phyloP scores from a whole-genome alignment of 2,329 filamentous ascomycete species.

The Rhinocladiella similis region DNA sequence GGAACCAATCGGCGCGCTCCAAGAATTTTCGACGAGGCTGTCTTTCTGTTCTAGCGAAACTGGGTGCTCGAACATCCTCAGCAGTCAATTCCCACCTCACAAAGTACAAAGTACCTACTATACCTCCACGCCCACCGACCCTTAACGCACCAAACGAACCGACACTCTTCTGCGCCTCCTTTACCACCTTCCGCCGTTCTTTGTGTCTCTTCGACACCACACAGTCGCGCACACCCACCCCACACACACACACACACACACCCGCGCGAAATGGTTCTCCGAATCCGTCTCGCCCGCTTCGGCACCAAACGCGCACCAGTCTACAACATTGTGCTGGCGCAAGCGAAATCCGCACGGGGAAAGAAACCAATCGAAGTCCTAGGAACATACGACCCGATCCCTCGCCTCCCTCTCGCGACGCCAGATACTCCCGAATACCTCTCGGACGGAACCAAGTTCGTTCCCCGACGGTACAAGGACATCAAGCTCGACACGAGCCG shows the following conservation, averaged over 20 bases:
- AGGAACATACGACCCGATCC: constrained; percentile 63
- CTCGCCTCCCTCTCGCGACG: constrained; percentile 47
- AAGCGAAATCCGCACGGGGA: constrained; percentile 89
- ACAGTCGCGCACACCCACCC: no score
- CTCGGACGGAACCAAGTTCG: constrained; percentile 39
- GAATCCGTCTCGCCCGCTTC: constrained; percentile 91
- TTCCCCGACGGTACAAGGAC: constrained; percentile 80
- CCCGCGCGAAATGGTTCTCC: constrained; percentile 74
- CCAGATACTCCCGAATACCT: constrained; percentile 22
- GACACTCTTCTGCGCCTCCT: no score
- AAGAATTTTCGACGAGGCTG: not conserved
- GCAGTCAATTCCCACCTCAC: not conserved
- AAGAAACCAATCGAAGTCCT: constrained; percentile 91
- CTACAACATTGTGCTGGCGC: constrained; percentile 96
- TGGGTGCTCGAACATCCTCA: no score
- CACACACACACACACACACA: no score
- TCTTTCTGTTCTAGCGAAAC: no score
- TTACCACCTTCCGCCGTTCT: no score
- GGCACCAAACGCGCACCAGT: constrained; percentile 84
- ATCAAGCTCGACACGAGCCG: constrained; percentile 79
- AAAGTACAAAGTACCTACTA: no score
- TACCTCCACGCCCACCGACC: no score
- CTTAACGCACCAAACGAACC: no score
- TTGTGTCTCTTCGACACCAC: no score
- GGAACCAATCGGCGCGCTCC: not conserved